Evolutionary conservation across 352 stramenopile genomes (phyloP).

Genomic region (Phytophthora lateralis): DNA sequence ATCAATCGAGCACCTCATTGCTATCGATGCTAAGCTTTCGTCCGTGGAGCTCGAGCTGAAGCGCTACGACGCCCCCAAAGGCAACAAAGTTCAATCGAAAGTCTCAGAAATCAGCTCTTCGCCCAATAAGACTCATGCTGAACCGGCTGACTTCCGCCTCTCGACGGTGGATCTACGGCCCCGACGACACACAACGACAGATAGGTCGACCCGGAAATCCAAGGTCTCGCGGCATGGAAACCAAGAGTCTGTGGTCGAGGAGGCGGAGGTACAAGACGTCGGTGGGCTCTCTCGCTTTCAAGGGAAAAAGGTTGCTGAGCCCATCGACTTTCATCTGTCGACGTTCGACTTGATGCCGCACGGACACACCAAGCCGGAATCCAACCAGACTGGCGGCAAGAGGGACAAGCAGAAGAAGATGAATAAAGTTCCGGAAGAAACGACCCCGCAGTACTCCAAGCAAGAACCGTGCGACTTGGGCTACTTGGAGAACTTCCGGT

Average conservation of each 20-base stretch:
- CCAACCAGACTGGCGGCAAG: conserved; percentile 11
- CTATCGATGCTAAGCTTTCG: conserved; percentile 27
- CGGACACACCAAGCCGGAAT: conserved; percentile 9
- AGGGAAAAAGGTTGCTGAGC: conserved; percentile 14
- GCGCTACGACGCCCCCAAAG: conserved; percentile 8
- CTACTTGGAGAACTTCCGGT: conserved; percentile 35
- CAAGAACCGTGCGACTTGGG: conserved; percentile 31
- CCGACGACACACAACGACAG: conserved; percentile 24
- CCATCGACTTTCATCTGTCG: conserved; percentile 39
- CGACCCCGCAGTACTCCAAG: conserved; percentile 26
- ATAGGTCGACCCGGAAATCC: neutral
- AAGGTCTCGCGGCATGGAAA: conserved; percentile 2
- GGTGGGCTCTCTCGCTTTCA: conserved; percentile 8
- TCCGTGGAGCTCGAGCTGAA: conserved; percentile 26
- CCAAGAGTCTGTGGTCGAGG: neutral
- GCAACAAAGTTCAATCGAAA: conserved; percentile 1
- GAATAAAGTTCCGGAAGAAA: conserved; percentile 1
- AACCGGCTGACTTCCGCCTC: conserved; percentile 20
- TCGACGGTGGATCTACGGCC: conserved; percentile 25
- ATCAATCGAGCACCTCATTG: conserved; percentile 21
- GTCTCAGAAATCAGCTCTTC: conserved; percentile 1
- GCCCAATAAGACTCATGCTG: conserved; percentile 4
- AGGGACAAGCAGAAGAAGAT: conserved; percentile 8
- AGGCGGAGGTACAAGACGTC: conserved; percentile 2
- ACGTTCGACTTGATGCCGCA: conserved; percentile 32